Base-by-base conservation (phyloP, 495 filamentous ascomycete species). In the Aspergillus nidulans region DNA sequence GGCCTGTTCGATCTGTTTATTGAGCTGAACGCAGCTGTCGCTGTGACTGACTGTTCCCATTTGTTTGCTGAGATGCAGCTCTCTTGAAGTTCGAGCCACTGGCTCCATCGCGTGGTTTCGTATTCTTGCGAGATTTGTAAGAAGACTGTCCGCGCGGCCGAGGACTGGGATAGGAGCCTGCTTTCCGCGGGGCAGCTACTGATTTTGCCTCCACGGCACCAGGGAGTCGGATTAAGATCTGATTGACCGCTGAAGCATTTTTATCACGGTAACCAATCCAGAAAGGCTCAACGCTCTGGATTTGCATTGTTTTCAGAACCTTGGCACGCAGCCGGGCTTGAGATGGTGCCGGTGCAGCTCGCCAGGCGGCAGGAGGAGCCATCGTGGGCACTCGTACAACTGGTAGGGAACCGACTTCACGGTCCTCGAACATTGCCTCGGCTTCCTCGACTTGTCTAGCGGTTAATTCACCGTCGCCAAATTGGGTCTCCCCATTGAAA, bases 401-500 rank as follows among this genome's bases (percentile, higher is more conserved):
- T 10, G 88, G 88, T 19, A 88, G 68, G 39, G 87, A 91, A 4
- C 87, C 89, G 66, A 86, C 87, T 67, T 91, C 89, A 55, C 87
- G 87, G 63, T 92, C 87, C 55, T 90, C 89, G 52, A 92, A 90
- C 58, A 90, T 87, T 53, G 86, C 87, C 57, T 92, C 89, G 15
- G 83, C 85, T 68, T 90, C 88, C 26, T 85, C 85, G 60, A 87
- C 85, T 21, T 81, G 81, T 57, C 81, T 84, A 4, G 79, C 81
- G 36, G 73, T 77, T 21, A 71, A 47, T 46, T 76, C 69, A n/a
- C 71, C 73, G 53, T 71, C 69, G 30, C 72, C 73, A 20, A 51
- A 51, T 10, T 62, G 65, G 13, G 53, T 28, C 13, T 60, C 66
- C 50, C 45, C 60, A 23, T 62, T 67, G 28, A 67, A 68, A 10